Evolutionary conservation across 129 eudicot species (phyloP), one percentile per base, ranked within the genome.

Genomic region (Scalesia atractyloides): DNA sequence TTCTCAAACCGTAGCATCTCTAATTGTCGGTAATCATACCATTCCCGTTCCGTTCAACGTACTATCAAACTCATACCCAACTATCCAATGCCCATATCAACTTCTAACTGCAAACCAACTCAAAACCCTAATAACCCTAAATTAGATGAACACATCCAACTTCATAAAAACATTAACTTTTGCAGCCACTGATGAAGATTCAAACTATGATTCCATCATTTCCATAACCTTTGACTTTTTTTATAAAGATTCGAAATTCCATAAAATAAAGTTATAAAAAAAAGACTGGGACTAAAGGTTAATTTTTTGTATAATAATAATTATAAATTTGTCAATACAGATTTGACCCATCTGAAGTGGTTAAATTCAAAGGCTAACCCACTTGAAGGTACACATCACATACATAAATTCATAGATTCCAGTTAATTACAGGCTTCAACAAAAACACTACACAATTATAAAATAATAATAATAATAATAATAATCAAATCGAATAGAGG

Each of bases 391-490:
- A 60, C 77, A 24, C 7, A 24, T 15, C 46, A 12, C 48, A 44
- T 67, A 76, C 19, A 53, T 12, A 6, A 66, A 66, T 24, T 39
- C 73, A 41, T 43, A 75, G 2, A 41, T 52, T 73, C 63, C 37
- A 75, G 73, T 61, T 22, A 17, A 33, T 48, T 4, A 77, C 70
- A 77, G 50, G 57, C 48, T 36, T 60, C 7, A 70, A 62, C 41
- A 17, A 22, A 39, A 60, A 12, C 56, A 77, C 30, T 1, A 69
- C n/a, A 7, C 14, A n/a, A n/a, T n/a, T n/a, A n/a, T n/a, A n/a
- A n/a, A n/a, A n/a, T n/a, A n/a, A n/a, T n/a, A n/a, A n/a, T n/a
- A n/a, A n/a, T 49, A 72, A 19, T 56, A 72, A 64, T 43, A 49
- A 50, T 66, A 1, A 73, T 43, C 43, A 60, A 73, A 68, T 36